Conservation (phyloP, 2,329 filamentous ascomycete genomes). For the Botryotinia globosa region DNA sequence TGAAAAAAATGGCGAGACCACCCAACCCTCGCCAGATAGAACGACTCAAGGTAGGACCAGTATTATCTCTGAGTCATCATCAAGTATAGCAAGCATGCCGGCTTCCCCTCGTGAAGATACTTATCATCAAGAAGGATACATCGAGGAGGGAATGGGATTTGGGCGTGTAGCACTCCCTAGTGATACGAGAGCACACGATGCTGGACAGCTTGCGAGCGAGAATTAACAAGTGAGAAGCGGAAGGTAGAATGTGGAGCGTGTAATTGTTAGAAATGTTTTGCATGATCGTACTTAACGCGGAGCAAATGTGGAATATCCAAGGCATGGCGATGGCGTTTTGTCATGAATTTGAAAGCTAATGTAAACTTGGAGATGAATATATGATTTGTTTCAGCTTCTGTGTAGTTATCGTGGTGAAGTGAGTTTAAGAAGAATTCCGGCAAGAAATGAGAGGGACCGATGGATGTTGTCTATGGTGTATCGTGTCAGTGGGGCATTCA, state of each 20-base stretch:
- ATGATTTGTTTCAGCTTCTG: background rate
- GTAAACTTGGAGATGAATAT: background rate
- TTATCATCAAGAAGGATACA: conserved; percentile 17
- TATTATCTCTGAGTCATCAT: conserved; percentile 27
- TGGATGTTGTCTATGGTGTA: background rate
- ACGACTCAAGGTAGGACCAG: background rate
- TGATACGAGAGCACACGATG: conserved; percentile 12
- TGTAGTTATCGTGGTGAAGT: background rate
- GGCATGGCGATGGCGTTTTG: background rate
- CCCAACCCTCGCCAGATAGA: background rate
- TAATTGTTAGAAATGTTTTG: background rate
- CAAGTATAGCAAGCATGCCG: conserved; percentile 46
- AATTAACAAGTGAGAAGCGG: background rate
- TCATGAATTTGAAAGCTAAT: background rate
- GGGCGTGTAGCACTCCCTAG: background rate
- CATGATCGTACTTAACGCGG: background rate
- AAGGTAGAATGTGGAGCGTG: background rate
- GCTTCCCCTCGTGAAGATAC: conserved; percentile 13
- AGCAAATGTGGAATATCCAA: too few species aligned
- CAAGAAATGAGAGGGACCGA: background rate
- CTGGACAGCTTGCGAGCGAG: conserved; percentile 14
- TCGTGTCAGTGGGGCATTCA: background rate
- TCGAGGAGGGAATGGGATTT: conserved; percentile 17
- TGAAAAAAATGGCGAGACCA: background rate
- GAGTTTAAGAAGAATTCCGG: background rate